Evolutionary conservation across 768 basidiomycete species (phyloP).

Genomic region (Lanmaoa pseudosensibilis): DNA sequence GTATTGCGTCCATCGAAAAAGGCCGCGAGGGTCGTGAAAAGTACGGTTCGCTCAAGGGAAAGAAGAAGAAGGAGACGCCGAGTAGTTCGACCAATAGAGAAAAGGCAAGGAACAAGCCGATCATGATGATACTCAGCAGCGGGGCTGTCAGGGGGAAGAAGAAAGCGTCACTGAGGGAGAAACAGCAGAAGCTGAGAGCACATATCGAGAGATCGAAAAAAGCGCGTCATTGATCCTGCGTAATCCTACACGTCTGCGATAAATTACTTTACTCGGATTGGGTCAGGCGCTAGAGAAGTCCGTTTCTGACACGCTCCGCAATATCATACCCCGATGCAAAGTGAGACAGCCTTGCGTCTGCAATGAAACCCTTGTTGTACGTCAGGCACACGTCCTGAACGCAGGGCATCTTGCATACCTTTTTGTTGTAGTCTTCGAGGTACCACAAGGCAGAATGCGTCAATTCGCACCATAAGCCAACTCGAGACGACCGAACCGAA

Average conservation of each 20-base stretch:
- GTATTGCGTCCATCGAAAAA: slow-evolving; percentile 87
- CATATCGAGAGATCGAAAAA: slow-evolving; percentile 76
- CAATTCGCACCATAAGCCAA: not conserved
- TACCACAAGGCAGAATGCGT: not conserved
- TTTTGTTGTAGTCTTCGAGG: slow-evolving; percentile 53
- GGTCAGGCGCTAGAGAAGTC: slow-evolving; percentile 21
- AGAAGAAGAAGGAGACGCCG: slow-evolving; percentile 77
- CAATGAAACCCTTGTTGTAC: slow-evolving; percentile 49
- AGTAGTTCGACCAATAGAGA: slow-evolving; percentile 91
- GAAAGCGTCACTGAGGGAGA: slow-evolving; percentile 77
- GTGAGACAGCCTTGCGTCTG: slow-evolving; percentile 79
- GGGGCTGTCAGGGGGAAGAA: slow-evolving; percentile 79
- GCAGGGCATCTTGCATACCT: slow-evolving; percentile 39
- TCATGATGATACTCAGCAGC: slow-evolving; percentile 90
- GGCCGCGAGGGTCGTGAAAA: slow-evolving; percentile 95
- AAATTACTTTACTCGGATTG: not conserved
- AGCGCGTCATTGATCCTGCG: slow-evolving; percentile 22
- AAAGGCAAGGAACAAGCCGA: slow-evolving; percentile 90
- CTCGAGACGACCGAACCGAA: not conserved
- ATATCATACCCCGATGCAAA: slow-evolving; percentile 71
- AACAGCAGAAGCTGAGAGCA: slow-evolving; percentile 73
- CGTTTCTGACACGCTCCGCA: slow-evolving; percentile 40
- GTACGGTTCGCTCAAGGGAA: slow-evolving; percentile 87
- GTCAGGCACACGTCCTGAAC: not conserved
- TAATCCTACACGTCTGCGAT: not conserved